Evolutionary conservation across 306 rosid species (phyloP), one percentile per base, ranked within the genome.

Genomic region (Psophocarpus tetragonolobus): DNA sequence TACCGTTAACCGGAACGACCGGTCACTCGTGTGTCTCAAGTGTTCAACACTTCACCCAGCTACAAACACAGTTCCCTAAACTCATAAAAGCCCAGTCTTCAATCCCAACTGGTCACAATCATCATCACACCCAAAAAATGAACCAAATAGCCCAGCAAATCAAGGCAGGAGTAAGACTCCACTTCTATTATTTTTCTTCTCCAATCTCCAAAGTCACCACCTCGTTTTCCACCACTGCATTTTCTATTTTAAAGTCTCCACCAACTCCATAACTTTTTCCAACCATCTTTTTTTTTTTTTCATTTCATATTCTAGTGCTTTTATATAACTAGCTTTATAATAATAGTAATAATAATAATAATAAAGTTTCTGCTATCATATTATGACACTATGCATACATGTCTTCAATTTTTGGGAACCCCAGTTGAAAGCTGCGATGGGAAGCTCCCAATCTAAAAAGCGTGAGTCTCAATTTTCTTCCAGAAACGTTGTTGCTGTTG

Each of bases 401-500:
- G 64, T 57, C n/a, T 24, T 78, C 5, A 8, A 54, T 3, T 44
- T 44, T 17, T 13, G 57, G 18, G 42, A 67, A 20, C 20, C 14
- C n/a, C 27, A 35, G 80, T 15, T 79, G 66, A 74, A 74, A 81
- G 38, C 42, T 47, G 27, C 6, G 1, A 81, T 81, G 85, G 85
- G 85, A 48, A 81, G 75, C 73, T 47, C 73, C 0, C 13, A 13
- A 9, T 4, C 17, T 21, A 75, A 47, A 27, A 75, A 36, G 48
- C 66, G 20, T 8, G 27, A 33, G 6, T 11, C 54, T 74, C 20
- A 24, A 26, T 26, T 51, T 50, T 26, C 78, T 50, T 26, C 78
- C 36, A 66, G 66, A 50, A 39, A 38, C 1, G 33, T 17, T n/a
- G n/a, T n/a, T n/a, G n/a, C n/a, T n/a, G n/a, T n/a, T 13, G 36